Evolutionary conservation across 2,329 filamentous ascomycete species (phyloP).

Genomic region (Alternaria viburni): DNA sequence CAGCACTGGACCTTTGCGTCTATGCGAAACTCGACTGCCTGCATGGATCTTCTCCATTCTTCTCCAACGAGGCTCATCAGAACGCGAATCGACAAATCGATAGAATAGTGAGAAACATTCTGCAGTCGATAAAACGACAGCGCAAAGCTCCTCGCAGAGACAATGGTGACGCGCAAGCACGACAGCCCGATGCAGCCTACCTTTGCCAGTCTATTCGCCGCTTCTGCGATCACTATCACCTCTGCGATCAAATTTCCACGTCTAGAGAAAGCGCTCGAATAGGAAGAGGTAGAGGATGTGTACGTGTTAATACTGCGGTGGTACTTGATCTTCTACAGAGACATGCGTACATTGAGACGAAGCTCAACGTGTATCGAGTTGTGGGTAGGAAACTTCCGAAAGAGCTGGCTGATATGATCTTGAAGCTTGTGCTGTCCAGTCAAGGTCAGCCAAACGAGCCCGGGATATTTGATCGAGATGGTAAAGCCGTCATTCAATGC

Average conservation of each 20-base stretch:
- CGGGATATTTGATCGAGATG: background rate
- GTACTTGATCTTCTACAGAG: background rate
- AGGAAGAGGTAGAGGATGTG: background rate
- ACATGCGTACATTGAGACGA: background rate
- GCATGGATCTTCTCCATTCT: background rate
- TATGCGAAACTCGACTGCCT: background rate
- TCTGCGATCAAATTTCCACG: background rate
- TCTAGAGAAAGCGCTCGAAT: background rate
- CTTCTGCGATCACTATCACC: background rate
- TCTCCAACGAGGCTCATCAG: background rate
- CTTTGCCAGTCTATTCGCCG: background rate
- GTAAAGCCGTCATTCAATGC: background rate
- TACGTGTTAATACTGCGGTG: background rate
- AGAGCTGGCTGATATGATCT: background rate
- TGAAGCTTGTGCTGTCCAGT: background rate
- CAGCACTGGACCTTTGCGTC: background rate
- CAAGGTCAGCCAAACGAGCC: background rate
- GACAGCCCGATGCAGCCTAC: background rate
- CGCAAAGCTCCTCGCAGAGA: background rate
- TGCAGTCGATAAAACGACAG: background rate
- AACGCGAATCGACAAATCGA: background rate
- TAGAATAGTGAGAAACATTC: background rate
- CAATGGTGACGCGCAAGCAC: background rate
- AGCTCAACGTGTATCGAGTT: background rate
- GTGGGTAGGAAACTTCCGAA: background rate